phyloP scores from a whole-genome alignment of 139 green algal genomes.

The Chlamydomonas schloesseri region DNA sequence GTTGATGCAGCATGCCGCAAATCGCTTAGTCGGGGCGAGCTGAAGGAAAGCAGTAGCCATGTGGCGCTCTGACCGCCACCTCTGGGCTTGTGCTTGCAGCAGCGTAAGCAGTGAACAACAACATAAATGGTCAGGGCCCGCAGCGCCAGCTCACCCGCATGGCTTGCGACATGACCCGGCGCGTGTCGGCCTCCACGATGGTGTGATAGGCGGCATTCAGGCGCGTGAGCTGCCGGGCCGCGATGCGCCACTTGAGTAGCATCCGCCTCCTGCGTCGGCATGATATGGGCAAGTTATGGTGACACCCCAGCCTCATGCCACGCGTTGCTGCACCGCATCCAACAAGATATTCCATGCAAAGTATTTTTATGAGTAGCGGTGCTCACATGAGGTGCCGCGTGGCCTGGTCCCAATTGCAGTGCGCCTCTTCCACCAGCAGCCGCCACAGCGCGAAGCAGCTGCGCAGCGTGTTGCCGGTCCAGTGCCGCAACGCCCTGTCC shows the following conservation, averaged over 20 bases:
- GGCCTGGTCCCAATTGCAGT: neutral
- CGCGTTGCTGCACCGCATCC: too few relatives aligned
- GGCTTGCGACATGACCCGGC: neutral
- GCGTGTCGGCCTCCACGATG: neutral
- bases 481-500: neutral
- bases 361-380: too few relatives aligned
- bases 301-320: too few relatives aligned
- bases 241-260: neutral
- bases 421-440: neutral
- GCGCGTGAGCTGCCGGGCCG: neutral
- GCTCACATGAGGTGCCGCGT: neutral
- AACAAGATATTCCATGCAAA: too few relatives aligned
- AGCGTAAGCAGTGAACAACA: too few relatives aligned
- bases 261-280: neutral
- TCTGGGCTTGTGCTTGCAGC: too few relatives aligned
- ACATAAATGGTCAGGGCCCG: too few relatives aligned
- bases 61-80: too few relatives aligned
- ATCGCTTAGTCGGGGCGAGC: too few relatives aligned
- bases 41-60: too few relatives aligned
- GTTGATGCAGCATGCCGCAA: neutral
- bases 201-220: neutral
- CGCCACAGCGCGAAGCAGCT: conserved; percentile 29
- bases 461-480: neutral
- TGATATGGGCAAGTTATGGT: too few relatives aligned
- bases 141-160: too few relatives aligned